Evolutionary conservation across 768 basidiomycete genomes (phyloP).

Genomic region (Tulasnella sp.): DNA sequence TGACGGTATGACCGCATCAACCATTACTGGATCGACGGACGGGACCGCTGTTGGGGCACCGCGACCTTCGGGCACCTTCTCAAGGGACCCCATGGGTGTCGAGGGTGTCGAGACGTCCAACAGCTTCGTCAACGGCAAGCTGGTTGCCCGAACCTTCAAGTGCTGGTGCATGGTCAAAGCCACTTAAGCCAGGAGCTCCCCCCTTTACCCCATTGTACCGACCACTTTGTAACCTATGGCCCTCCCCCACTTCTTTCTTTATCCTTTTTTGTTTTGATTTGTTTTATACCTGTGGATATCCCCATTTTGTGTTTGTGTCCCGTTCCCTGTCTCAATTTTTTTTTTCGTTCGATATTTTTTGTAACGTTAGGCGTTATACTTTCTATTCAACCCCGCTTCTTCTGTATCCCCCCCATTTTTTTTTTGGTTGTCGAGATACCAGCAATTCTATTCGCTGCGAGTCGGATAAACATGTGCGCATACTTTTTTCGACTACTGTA

Average conservation of each 20-base stretch:
- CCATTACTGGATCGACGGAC: background rate
- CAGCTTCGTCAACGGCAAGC: background rate
- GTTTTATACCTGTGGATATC: background rate
- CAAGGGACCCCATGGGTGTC: background rate
- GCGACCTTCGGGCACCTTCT: background rate
- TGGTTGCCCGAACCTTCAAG: background rate
- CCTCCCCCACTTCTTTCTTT: background rate
- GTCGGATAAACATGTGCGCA: background rate
- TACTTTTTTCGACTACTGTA: background rate
- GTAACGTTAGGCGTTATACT: background rate
- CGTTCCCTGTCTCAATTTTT: background rate
- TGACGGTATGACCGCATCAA: background rate
- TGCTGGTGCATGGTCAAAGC: background rate
- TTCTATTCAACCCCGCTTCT: background rate
- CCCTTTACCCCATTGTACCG: background rate
- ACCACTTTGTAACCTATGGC: background rate
- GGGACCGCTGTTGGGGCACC: background rate
- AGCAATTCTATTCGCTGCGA: background rate
- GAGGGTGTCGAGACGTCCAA: background rate
- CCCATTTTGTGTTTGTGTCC: background rate
- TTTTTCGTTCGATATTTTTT: background rate
- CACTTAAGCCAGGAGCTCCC: background rate
- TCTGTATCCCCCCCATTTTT: background rate
- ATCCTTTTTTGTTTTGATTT: background rate
- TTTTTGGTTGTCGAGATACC: background rate